Evolutionary conservation across 2,329 filamentous ascomycete species (phyloP).

Genomic region (Botryotinia convoluta): DNA sequence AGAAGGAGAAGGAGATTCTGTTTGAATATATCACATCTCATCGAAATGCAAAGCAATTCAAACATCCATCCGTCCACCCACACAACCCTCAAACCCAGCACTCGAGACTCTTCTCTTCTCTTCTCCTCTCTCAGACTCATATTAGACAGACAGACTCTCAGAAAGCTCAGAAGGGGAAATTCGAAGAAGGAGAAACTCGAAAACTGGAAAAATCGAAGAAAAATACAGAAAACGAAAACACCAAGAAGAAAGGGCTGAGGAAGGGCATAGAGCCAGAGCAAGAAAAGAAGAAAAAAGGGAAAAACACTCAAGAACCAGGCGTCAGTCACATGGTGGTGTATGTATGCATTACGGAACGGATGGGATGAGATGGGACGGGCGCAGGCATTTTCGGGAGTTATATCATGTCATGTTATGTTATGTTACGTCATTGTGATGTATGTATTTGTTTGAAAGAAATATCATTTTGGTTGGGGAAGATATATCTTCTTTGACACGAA

Average conservation of each 20-base stretch:
- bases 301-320: too few relatives aligned
- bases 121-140: neutral
- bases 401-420: neutral
- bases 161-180: too few relatives aligned
- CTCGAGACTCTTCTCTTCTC: neutral
- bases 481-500: neutral
- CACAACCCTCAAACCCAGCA: neutral
- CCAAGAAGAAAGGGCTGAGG: too few relatives aligned
- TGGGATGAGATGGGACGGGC: neutral
- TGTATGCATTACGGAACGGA: too few relatives aligned
- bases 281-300: too few relatives aligned
- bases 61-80: neutral
- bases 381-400: neutral
- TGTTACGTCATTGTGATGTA: neutral
- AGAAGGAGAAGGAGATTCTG: neutral
- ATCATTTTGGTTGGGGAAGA: neutral
- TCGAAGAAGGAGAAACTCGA: too few relatives aligned
- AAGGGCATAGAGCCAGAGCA: too few relatives aligned
- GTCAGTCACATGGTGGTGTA: too few relatives aligned
- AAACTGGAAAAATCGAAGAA: too few relatives aligned
- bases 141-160: too few relatives aligned
- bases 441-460: neutral
- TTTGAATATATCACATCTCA: neutral
- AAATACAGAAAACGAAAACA: too few relatives aligned
- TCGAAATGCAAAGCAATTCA: too few relatives aligned